Evolutionary conservation across 2,329 filamentous ascomycete species (phyloP), one percentile per base, ranked within the genome.

Genomic region (Fusarium mangiferae): DNA sequence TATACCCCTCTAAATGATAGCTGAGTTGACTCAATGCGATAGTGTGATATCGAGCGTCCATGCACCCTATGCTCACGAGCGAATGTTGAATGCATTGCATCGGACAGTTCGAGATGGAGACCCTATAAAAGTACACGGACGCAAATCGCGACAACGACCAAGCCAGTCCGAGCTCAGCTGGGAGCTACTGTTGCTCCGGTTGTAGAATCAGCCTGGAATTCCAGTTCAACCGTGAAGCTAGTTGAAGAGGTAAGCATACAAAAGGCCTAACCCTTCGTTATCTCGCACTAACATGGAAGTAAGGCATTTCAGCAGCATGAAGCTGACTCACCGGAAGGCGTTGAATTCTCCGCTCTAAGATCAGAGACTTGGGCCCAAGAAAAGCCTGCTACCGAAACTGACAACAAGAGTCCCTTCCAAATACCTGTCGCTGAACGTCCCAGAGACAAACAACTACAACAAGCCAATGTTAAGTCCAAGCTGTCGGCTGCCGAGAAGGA

Each of bases 141-240:
- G 2, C 5, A 17, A 1, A 6, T 9, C 7, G 0, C 3, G 12
- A 1, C 9, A 22, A 3, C 17, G 0, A 24, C 1, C 0, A 44
- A 1, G 0, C 18, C 8, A 24, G 20, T 12, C 6, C 24, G 8
- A 26, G 4, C 0, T 3, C 6, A 24, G 7, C 22, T 9, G 2
- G 17, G 26, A 44, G 9, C 6, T 13, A 12, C 4, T 17, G 22
- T 14, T 17, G 11, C 5, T 10, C 18, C 64, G 3, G 20, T 7
- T 17, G 33, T 13, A 17, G 57, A 52, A 38, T 4, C 49, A 36
- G 18, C 30, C 11, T 68, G 58, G 58, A 72, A 65, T 6, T 57
- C 68, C 3, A 72, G 70, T 24, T 72, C 70, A 22, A 72, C 70
- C 2, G 26, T 68, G 1, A 58, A 35, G 11, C 63, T 73, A 2